Evolutionary conservation across 192 early-diverging fungal genomes (phyloP).

Genomic region (Coemansia sp.): DNA sequence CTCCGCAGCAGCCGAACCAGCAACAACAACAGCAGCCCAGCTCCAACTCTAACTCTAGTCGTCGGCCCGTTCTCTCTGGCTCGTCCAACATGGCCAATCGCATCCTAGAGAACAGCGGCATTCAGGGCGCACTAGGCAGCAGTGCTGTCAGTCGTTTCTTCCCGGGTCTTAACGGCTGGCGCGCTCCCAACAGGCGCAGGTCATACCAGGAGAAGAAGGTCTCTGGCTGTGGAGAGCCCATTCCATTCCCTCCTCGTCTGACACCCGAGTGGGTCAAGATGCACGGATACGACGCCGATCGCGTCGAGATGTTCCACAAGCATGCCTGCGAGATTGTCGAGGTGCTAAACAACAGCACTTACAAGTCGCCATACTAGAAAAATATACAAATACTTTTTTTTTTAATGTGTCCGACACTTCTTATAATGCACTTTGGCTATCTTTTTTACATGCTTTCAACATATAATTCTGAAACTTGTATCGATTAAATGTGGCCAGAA

Average conservation of each 20-base stretch:
- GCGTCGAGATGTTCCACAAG: constrained; percentile 40
- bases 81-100: constrained; percentile 35
- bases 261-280: constrained; percentile 48
- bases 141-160: constrained; percentile 42
- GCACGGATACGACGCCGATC: constrained; percentile 39
- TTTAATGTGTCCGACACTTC: neutral
- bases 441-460: neutral
- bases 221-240: constrained; percentile 16
- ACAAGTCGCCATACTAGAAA: constrained; percentile 51
- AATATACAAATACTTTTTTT: neutral
- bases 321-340: constrained; percentile 46
- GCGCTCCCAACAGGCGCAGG: constrained; percentile 15
- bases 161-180: constrained; percentile 24
- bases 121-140: constrained; percentile 31
- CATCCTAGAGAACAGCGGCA: constrained; percentile 21
- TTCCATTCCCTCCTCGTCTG: constrained; percentile 48
- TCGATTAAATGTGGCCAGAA: neutral
- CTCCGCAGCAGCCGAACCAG: constrained; percentile 11
- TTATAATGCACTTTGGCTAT: neutral
- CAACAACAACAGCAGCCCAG: constrained; percentile 16
- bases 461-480: neutral
- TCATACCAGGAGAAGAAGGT: constrained; percentile 26
- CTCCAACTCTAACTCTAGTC: neutral
- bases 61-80: constrained; percentile 15
- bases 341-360: constrained; percentile 52